Evolutionary conservation across 2,329 filamentous ascomycete species (phyloP), one percentile per base, ranked within the genome.

Genomic region (Knoxdaviesia capensis): DNA sequence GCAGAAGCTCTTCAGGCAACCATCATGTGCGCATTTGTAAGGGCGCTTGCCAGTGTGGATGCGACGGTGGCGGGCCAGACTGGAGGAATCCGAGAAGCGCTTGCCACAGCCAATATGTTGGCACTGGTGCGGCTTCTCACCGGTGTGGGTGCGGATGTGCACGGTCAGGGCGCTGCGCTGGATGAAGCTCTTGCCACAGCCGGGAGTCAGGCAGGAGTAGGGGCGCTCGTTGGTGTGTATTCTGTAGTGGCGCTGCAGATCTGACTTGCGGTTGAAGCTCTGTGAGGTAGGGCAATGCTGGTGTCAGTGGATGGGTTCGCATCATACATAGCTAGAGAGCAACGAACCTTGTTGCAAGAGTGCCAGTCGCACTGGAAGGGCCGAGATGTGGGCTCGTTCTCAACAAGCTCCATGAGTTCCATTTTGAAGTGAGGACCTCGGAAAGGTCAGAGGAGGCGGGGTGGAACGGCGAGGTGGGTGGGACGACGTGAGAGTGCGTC

Each of bases 251-350:
- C 77, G 67, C 52, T 79, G 74, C 46, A 81, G 60, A 51, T 80
- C 77, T 11, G 77, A 80, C 56, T 80, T 80, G 51, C 77, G 67
- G 57, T 80, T 80, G 62, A 81, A 81, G 59, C 72, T 77, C 77
- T 80, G 49, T 31, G 39, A 1, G 40, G 34, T 20, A 32, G 30
- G 37, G 34, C 39, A 45, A 39, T 38, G 37, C 31, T 31, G n/a
- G n/a, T 34, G 30, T 37, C 31, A 52, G 47, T 30, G 35, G 10
- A 31, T 38, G 30, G 34, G 20, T 39, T 28, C 10, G 20, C 34
- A 20, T 44, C 31, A 43, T 29, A 46, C 41, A n/a, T 41, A 34
- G 32, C 5, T n/a, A 10, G 7, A 36, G n/a, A n/a, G n/a, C n/a
- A 35, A 55, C 64, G 45, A 57, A 77, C 73, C 65, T 77, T 77